Base-by-base conservation (phyloP, 805 yeast species). In the Candida cerambycidarum region DNA sequence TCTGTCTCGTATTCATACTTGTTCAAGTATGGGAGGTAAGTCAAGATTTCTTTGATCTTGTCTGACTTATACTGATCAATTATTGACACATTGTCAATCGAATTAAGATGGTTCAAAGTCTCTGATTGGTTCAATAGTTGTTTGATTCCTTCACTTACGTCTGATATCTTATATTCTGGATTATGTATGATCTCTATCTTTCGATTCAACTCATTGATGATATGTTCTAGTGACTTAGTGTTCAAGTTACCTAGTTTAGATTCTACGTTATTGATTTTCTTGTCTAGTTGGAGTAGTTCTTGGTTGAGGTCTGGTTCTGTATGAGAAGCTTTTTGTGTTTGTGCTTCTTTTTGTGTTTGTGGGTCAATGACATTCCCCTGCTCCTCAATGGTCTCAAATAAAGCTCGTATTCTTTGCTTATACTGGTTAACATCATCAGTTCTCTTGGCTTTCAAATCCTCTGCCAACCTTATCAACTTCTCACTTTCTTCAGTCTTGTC, bases 171-270 rank as follows among this genome's bases (percentile, higher is more conserved):
- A 44, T 54, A 59, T 21, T 63, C 67, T 1, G 73, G 73, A 39
- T 65, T 65, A 42, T 61, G 52, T 10, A 69, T 52, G 13, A 69
- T 58, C 25, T 59, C 58, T 12, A 65, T 52, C 44, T 63, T 67
- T 3, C 74, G 54, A 3, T 45, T 50, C 39, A 69, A 45, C 29
- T 67, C 71, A 31, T 57, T 60, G 29, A 69, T 28, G 17, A 56
- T 57, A 7, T 45, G 47, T 33, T 59, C 62, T 8, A 67, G 42
- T 13, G 62, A 56, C 9, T 44, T 43, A 16, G 34, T 18, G 16
- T 29, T 37, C 9, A 30, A 37, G 15, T 12, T 14, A 3, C 46
- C 48, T n/a, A 44, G 15, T 38, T 34, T 43, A 13, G 18, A 14
- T 36, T 44, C 47, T 11, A 48, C 11, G 3, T 29, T 13, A 15